A percentile compares a stretch with the other conserved stretches of the same genome.
Evolutionary conservation across 495 filamentous ascomycete species (phyloP).

Genomic region (Penicillium manginii): DNA sequence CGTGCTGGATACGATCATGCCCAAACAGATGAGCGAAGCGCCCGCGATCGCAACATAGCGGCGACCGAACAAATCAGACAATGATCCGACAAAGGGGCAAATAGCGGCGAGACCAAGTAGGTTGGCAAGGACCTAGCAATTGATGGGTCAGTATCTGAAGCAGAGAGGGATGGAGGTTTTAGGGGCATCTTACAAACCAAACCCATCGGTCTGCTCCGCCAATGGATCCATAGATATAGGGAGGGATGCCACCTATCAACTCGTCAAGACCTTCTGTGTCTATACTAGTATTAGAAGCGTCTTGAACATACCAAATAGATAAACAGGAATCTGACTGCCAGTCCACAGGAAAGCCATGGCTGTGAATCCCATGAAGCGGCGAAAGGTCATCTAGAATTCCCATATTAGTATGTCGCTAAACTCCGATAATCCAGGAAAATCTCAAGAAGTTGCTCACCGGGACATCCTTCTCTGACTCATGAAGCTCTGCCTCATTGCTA

Average conservation of each 20-base stretch:
- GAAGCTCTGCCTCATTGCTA: slow-evolving; percentile 25
- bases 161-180: not conserved
- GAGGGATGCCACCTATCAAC: slow-evolving; percentile 56
- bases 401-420: slow-evolving; percentile 6
- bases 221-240: slow-evolving; percentile 66
- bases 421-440: too few species aligned
- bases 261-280: slow-evolving; percentile 3
- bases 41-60: slow-evolving; percentile 69
- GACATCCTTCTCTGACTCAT: slow-evolving; percentile 28
- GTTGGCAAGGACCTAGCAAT: slow-evolving; percentile 58
- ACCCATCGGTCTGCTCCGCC: slow-evolving; percentile 69
- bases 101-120: slow-evolving; percentile 68
- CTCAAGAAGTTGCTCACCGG: slow-evolving; percentile 16
- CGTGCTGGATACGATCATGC: slow-evolving; percentile 67
- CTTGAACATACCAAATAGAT: slow-evolving; percentile 54
- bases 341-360: slow-evolving; percentile 71
- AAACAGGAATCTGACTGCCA: slow-evolving; percentile 66
- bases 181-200: slow-evolving; percentile 61
- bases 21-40: slow-evolving; percentile 59
- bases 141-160: not conserved
- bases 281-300: not conserved
- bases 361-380: slow-evolving; percentile 60
- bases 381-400: slow-evolving; percentile 55
- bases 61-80: slow-evolving; percentile 72
- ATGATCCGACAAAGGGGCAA: slow-evolving; percentile 71